phyloP scores from a whole-genome alignment of 441 rosid genomes.

The Viola pubescens region DNA sequence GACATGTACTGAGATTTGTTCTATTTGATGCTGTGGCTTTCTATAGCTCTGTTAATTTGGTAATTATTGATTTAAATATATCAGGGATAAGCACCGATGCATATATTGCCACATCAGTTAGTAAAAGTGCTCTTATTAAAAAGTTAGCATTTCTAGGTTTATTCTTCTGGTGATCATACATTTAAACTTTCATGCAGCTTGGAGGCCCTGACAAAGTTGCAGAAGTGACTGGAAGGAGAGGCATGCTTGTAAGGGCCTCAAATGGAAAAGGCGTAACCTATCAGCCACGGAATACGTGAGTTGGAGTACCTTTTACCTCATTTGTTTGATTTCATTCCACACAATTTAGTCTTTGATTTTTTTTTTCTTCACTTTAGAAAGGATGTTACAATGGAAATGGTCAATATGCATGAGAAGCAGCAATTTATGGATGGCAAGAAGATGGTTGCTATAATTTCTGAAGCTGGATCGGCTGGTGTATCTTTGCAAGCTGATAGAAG shows the following conservation, averaged over 20 bases:
- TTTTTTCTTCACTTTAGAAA: conserved; percentile 46
- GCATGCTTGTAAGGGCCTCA: conserved; percentile 97
- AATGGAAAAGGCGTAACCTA: conserved; percentile 97
- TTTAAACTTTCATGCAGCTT: conserved; percentile 43
- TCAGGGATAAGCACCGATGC: no score
- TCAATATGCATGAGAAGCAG: conserved; percentile 98
- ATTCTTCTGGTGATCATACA: not conserved
- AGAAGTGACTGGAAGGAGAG: conserved; percentile 98
- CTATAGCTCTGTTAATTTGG: no score
- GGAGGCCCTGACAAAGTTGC: conserved; percentile 99
- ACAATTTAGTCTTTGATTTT: conserved; percentile 20
- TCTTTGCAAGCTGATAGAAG: conserved; percentile 99
- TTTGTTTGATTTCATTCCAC: conserved; percentile 15
- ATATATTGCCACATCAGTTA: no score
- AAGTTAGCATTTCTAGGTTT: not conserved
- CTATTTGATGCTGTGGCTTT: no score
- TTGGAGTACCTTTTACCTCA: conserved; percentile 14
- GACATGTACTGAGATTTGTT: no score
- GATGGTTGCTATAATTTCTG: conserved; percentile 92
- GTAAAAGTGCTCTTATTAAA: no score
- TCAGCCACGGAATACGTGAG: conserved; percentile 96
- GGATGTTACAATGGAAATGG: conserved; percentile 99
- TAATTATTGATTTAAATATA: no score
- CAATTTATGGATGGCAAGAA: conserved; percentile 98
- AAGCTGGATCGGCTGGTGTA: conserved; percentile 99